phyloP scores from a whole-genome alignment of 2,329 filamentous ascomycete species.

The Fusarium bactridioides region DNA sequence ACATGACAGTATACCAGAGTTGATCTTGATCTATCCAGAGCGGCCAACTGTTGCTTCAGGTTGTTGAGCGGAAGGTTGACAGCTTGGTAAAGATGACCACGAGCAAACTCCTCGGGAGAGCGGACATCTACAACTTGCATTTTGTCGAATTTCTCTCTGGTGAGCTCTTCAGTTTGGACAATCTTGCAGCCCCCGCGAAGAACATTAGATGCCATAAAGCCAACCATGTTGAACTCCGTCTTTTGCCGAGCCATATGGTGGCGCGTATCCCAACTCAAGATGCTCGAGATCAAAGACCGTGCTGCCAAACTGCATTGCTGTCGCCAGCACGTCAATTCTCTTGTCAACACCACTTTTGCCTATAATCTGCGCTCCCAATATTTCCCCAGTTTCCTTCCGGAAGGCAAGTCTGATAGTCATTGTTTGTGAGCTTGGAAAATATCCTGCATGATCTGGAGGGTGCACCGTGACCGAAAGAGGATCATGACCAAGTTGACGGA shows the following conservation, averaged over 20 bases:
- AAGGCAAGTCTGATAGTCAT: background rate
- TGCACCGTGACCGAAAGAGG: background rate
- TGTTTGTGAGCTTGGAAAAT: background rate
- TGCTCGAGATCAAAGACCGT: background rate
- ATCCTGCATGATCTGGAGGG: background rate
- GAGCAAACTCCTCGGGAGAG: background rate
- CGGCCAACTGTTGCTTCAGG: background rate
- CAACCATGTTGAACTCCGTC: background rate
- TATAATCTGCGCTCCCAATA: background rate
- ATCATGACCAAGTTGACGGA: background rate
- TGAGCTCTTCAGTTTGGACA: background rate
- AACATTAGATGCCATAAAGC: background rate
- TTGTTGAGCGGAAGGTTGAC: background rate
- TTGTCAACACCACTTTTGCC: background rate
- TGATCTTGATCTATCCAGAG: background rate
- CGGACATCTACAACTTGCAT: background rate
- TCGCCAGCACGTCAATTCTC: background rate
- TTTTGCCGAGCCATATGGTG: background rate
- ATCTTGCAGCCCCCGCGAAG: background rate
- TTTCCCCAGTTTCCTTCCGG: background rate
- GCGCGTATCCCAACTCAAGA: background rate
- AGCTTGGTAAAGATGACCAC: background rate
- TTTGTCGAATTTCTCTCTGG: background rate
- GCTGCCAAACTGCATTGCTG: background rate
- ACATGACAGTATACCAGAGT: background rate